Conservation (phyloP, 2,329 filamentous ascomycete genomes). For the Trichoderma asperellum region DNA sequence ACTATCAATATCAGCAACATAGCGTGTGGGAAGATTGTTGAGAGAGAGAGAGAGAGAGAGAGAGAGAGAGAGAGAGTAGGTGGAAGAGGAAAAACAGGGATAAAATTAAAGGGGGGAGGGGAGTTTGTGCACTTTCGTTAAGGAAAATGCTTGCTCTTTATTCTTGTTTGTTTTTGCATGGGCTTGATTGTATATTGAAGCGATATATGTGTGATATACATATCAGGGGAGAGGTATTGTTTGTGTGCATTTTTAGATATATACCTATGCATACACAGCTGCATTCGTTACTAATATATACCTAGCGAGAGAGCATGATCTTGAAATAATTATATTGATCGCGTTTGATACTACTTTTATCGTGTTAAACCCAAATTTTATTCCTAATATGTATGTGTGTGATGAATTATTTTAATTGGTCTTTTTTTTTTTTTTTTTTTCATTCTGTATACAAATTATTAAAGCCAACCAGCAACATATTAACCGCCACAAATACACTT, state of each 20-base stretch:
- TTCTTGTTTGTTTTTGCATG: background rate
- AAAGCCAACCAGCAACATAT: background rate
- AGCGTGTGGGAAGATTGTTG: background rate
- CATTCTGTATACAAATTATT: conserved; percentile 6
- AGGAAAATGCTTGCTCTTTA: background rate
- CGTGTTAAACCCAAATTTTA: background rate
- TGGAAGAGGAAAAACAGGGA: background rate
- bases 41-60: background rate
- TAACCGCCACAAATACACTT: background rate
- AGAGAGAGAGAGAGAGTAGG: background rate
- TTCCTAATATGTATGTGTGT: background rate
- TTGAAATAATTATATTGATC: conserved; percentile 4
- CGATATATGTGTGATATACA: background rate
- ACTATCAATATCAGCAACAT: conserved; percentile 12
- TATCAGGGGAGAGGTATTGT: background rate
- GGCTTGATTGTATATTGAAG: background rate
- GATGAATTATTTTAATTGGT: background rate
- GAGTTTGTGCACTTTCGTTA: background rate
- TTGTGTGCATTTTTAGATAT: background rate
- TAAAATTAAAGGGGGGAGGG: background rate
- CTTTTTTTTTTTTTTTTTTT: no score
- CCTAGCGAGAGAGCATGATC: background rate
- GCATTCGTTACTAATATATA: conserved; percentile 5
- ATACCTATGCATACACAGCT: background rate
- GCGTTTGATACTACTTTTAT: background rate